Evolutionary conservation across 257 asterid species (phyloP), one percentile per base, ranked within the genome.

Genomic region (Plantago major): DNA sequence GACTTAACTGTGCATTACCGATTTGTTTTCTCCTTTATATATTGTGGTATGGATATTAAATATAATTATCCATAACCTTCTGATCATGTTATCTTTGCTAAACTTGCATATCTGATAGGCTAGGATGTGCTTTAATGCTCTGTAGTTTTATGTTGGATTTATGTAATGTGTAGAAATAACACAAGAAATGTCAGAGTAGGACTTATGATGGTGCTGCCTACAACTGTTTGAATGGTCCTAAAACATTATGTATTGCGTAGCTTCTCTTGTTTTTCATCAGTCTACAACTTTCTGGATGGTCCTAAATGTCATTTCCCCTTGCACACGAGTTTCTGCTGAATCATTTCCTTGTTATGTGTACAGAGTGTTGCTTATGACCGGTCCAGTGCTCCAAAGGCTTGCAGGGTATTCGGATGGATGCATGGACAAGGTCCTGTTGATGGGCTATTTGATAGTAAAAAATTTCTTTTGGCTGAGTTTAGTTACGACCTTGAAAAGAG

Each of bases 361-460:
- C 90, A 91, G 99, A 80, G 88, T 22, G 99, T 86, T 58, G 96
- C 99, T 12, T 89, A 79, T 71, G 95, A 92, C 71, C 80, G 96
- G 75, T 78, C 99, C 44, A 89, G 99, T 73, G 97, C 99, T 66
- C 99, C 99, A 48, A 86, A 89, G 72, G 49, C 78, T 69, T 83
- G 99, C 82, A 75, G 88, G 76, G 83, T 92, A 37, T 86, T 80
- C 12, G 99, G 99, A 76, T 89, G 91, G 95, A 61, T 76, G 69
- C 84, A 81, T 58, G 79, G 69, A 55, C 51, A 64, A 40, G 82
- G 62, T 22, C 60, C 53, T 15, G 19, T 66, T 12, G 80, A 81
- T 43, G n/a, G 16, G 46, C 74, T 65, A 17, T 50, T 62, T n/a
- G 72, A 65, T 26, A 26, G 61, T 1, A 63, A 68, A 51, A 74